Evolutionary conservation across 2,329 filamentous ascomycete genomes (phyloP), one percentile per base, ranked within the genome.

Genomic region (Colletotrichum sp.): DNA sequence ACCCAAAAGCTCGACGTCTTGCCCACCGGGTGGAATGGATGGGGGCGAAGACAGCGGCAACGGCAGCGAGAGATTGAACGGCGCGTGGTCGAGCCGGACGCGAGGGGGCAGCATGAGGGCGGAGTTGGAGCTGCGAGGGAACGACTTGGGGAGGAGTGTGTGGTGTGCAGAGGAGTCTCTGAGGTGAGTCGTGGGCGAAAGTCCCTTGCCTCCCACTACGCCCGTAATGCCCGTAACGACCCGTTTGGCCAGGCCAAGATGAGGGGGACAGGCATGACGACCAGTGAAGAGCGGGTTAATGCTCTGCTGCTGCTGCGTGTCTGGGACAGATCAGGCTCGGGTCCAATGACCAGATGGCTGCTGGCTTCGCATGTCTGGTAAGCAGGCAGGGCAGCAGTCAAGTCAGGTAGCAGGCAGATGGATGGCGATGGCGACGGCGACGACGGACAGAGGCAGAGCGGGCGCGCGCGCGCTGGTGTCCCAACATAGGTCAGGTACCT

Each of bases 181-280:
- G 19, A 19, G 27, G 11, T 65, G 64, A 73, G 69, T 61, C 63
- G 69, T 49, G 57, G 19, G 69, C 57, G 9, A n/a, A 61, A 64
- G 70, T 76, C 73, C 70, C 73, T 76, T 76, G 70, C 73, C 70
- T 76, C 73, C 25, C 22, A 36, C 36, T 76, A 76, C 70, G 73
- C 73, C 70, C 73, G 73, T 76, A 76, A 76, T 71, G 73, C 73
- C 69, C 73, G 73, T 73, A 72, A 25, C 7, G 13, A 64, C 27
- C 57, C 55, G 59, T 69, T 69, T n/a, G 30, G 64, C 57, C 57
- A 64, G 44, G 63, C 69, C 57, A 55, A 49, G 57, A 59, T 55
- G 61, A 71, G 69, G 39, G 25, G 59, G 34, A n/a, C 44, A 71
- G 39, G 55, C 68, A 62, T 67, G 72, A 29, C 34, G 34, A 61